Conservation (phyloP, 2,329 filamentous ascomycete genomes). For the Coleophoma crateriformis region DNA sequence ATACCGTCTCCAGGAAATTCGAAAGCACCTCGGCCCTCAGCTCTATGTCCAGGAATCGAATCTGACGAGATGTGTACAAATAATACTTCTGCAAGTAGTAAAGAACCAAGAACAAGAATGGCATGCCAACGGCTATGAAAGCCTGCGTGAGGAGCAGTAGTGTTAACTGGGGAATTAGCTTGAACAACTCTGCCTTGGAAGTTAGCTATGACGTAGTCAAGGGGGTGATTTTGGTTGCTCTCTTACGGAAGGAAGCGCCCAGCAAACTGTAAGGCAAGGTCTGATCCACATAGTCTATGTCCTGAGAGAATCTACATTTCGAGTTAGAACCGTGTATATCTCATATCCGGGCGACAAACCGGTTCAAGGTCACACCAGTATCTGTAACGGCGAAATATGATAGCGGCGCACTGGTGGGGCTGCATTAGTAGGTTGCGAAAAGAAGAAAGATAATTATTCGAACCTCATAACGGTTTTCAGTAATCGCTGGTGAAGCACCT, state of each 20-base stretch:
- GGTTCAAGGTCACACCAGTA: constrained; percentile 3
- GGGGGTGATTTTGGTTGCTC: background rate
- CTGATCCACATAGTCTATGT: background rate
- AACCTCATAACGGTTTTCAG: constrained; percentile 21
- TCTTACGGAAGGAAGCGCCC: background rate
- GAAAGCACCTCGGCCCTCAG: constrained; percentile 47
- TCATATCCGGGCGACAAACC: constrained; percentile 6
- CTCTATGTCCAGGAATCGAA: constrained; percentile 56
- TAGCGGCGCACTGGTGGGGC: constrained; percentile 29
- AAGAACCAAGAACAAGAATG: constrained; percentile 38
- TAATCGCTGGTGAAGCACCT: constrained; percentile 23
- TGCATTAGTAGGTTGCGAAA: background rate
- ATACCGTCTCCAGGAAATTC: constrained; percentile 33
- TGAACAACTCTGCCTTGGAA: constrained; percentile 11
- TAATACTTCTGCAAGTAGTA: constrained; percentile 52
- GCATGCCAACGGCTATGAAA: constrained; percentile 44
- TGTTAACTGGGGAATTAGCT: constrained; percentile 36
- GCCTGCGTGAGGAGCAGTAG: constrained; percentile 40
- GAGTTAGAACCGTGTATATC: background rate
- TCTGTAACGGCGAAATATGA: constrained; percentile 9
- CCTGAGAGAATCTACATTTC: background rate
- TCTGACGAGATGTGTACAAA: constrained; percentile 52
- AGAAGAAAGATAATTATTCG: constrained; percentile 7
- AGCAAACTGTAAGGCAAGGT: background rate
- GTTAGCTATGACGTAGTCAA: background rate